Percentiles rank a stretch among this genome's conserved stretches.
Conservation (phyloP, 352 stramenopile genomes). For the Globisporangium parvum region DNA sequence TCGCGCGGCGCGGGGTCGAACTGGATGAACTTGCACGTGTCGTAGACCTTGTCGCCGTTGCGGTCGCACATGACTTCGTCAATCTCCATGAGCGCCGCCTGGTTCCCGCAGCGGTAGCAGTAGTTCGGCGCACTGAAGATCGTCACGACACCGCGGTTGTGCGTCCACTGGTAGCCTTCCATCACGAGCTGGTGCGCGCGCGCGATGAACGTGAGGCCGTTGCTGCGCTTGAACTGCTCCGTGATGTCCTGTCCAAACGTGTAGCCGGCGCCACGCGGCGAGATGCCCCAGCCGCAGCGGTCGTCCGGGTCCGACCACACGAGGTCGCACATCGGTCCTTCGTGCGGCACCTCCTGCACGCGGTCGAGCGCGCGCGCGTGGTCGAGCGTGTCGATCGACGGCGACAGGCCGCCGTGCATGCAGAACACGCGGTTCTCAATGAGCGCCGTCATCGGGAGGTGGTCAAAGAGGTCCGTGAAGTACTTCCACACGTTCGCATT, state of each 20-base stretch:
- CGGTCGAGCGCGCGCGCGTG: slow-evolving; percentile 78
- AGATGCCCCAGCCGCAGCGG: slow-evolving; percentile 84
- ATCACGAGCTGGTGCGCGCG: slow-evolving; percentile 90
- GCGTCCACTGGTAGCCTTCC: slow-evolving; percentile 92
- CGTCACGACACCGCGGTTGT: slow-evolving; percentile 89
- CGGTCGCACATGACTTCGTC: slow-evolving; percentile 88
- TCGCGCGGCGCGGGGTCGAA: slow-evolving; percentile 88
- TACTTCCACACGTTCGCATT: slow-evolving; percentile 90
- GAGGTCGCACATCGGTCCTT: slow-evolving; percentile 85
- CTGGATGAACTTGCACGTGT: slow-evolving; percentile 91
- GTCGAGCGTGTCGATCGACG: slow-evolving; percentile 86
- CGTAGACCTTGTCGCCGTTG: slow-evolving; percentile 85
- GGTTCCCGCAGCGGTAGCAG: slow-evolving; percentile 95
- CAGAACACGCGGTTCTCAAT: slow-evolving; percentile 89
- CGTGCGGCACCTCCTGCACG: slow-evolving; percentile 84
- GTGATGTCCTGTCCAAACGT: slow-evolving; percentile 86
- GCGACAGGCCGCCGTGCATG: slow-evolving; percentile 86
- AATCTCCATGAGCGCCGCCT: slow-evolving; percentile 94
- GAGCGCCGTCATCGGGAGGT: slow-evolving; percentile 83
- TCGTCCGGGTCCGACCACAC: slow-evolving; percentile 89
- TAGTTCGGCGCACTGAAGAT: slow-evolving; percentile 94
- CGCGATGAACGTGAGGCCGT: slow-evolving; percentile 83
- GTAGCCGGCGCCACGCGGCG: slow-evolving; percentile 79
- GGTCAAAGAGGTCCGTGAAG: slow-evolving; percentile 88
- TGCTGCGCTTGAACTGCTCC: slow-evolving; percentile 88